Percentiles rank a stretch among this genome's conserved stretches.
Evolutionary conservation across 2,329 filamentous ascomycete species (phyloP).

Genomic region (Gnomoniopsis sp.): DNA sequence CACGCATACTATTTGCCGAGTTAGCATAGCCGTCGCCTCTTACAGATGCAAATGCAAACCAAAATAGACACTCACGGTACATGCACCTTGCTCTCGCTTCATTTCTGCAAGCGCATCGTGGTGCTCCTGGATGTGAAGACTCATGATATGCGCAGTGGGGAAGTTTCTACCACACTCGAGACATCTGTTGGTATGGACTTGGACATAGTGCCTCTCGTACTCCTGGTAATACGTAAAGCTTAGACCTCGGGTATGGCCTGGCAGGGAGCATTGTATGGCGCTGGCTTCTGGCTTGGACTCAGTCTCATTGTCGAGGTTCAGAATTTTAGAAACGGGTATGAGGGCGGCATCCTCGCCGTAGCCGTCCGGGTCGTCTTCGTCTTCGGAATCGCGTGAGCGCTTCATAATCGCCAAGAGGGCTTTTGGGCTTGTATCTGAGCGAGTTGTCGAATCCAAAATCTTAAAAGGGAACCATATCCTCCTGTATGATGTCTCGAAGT

Average conservation of each 20-base stretch:
- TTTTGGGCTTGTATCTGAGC: not conserved
- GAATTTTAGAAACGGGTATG: constrained; percentile 47
- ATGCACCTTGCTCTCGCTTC: constrained; percentile 75
- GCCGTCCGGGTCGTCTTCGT: constrained; percentile 28
- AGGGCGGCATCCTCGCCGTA: constrained; percentile 22
- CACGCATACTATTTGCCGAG: constrained; percentile 65
- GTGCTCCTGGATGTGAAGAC: constrained; percentile 83
- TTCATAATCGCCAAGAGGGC: constrained; percentile 44
- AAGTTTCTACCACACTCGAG: constrained; percentile 83
- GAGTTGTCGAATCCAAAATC: not conserved
- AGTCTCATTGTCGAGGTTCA: constrained; percentile 52
- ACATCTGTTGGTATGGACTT: constrained; percentile 80
- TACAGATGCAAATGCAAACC: not conserved
- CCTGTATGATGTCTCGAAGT: too few species aligned
- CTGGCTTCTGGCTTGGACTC: constrained; percentile 32
- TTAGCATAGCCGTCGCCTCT: not conserved
- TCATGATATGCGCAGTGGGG: constrained; percentile 75
- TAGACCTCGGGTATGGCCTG: constrained; percentile 70
- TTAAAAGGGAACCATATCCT: not conserved
- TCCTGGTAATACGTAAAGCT: constrained; percentile 72
- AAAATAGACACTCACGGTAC: constrained; percentile 59
- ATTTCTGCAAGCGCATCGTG: constrained; percentile 79
- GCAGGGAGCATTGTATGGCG: constrained; percentile 76
- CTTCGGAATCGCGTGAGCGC: constrained; percentile 59
- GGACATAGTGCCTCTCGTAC: constrained; percentile 83